Base-by-base conservation (phyloP, 2,329 filamentous ascomycete species). In the Fusarium verticillioides region DNA sequence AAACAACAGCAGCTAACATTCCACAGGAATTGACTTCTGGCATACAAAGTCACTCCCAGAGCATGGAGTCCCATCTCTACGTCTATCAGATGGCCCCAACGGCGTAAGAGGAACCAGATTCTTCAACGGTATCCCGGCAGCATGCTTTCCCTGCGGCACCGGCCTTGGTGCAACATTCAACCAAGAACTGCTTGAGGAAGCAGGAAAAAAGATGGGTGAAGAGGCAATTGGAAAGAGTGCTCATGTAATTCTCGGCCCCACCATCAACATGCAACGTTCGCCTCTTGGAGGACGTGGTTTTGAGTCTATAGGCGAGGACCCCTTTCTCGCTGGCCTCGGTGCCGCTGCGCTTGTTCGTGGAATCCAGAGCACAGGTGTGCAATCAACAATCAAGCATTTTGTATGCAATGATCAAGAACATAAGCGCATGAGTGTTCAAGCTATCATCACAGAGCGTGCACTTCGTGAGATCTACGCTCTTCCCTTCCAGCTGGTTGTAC, bases 41-140 rank as follows among this genome's bases (percentile, higher is more conserved):
- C 90, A 92, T 77, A 92, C 91, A 39, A 87, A 89, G 73, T 80
- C 87, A 19, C 83, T 93, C 11, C 88, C 89, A 15, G 79, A 88
- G 28, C 86, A 90, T 75, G 87, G 88, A 4, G 85, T 93, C 39
- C 91, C 91, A 10, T 89, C 91, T 0, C 84, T 93, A 37, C 89
- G 91, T 53, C 85, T 91, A 52, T 88, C 89, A 42, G 92, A 94
- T 75, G 91, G 92, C 0, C 92, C 92, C 42, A 93, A 93, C 79
- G 92, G 92, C 57, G 88, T 92, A 39, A 86, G 92, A 72, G 91
- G 91, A 57, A 90, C 88, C 52, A 89, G 88, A 74, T 93, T 92
- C 84, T 93, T 93, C 82, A 89, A 90, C 73, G 89, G 91, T 59
- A 82, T 86, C 37, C 85, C 84, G 30, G 87, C 89, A 3, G 89